Base-by-base conservation (phyloP, 1,139 yeast genomes). In the Saccharomycopsis hybrid region DNA sequence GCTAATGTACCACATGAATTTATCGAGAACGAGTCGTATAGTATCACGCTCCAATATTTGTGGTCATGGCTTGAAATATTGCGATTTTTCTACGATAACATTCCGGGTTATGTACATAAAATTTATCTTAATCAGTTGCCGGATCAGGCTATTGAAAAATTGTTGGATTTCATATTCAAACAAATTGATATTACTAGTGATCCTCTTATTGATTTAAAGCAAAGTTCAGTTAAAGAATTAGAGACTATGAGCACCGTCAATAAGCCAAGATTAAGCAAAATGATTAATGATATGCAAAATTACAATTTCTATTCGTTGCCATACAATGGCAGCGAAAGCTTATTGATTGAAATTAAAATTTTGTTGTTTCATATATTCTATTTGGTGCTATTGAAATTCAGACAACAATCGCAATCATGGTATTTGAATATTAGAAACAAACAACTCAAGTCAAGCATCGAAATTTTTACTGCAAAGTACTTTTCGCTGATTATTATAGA, bases 41-140 rank as follows among this genome's bases (percentile, higher is more conserved):
- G 57, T 18, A 59, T 57, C 1, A 66, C 71, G 31, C 62, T 74
- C 42, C 69, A 67, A 40, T 85, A 77, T 60, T 60, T 86, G 43
- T 81, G 88, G 81, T 70, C 80, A 43, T 89, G 96, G 95, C 68
- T 69, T 51, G 65, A 87, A 51, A 64, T 85, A 0, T 73, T 85
- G 56, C 69, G 68, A 32, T 81, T 80, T 61, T 85, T 89, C 61
- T 74, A 77, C 50, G 80, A 81, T 53, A 76, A 85, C 4, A 79
- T 94, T 1, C 77, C 78, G 57, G 76, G 78, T 41, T 72, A 87
- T 57, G 72, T 90, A 52, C 74, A 77, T 44, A 71, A 74, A 44
- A 85, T 84, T 59, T 73, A 84, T 39, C 68, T 69, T 30, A 83
- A 83, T 56, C 64, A 88, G 50, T 73, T 72, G 52, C 71, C 72